Evolutionary conservation across 495 filamentous ascomycete species (phyloP), one percentile per base, ranked within the genome.

Genomic region (Neurospora sp.): DNA sequence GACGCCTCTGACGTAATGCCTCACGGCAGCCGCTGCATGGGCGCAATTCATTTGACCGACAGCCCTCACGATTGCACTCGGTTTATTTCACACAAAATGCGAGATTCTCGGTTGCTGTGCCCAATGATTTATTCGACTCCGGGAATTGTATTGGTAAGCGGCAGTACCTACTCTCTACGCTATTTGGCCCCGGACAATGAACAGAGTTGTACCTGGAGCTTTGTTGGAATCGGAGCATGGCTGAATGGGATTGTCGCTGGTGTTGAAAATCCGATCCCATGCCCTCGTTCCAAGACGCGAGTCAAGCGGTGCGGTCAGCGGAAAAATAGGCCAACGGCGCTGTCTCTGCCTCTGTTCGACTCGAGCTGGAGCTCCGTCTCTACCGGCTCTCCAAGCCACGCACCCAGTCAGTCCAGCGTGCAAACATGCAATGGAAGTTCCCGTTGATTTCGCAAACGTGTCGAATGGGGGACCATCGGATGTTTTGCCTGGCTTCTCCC

Each of bases 1-100:
- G 70, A 38, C 45, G 69, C 70, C 69, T 69, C 69, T 77, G 76
- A 77, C 76, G 76, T 77, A 72, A 71, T 71, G 69, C 39, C 59
- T 70, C 41, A 22, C 22, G 22, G 22, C 22, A 65, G 27, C 53
- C 53, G 27, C 53, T 35, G 27, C 27, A 65, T 35, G 4, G 20
- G 10, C 27, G 45, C 53, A 61, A 61, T 65, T 61, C 22, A 31
- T 61, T 61, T 65, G 18, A 65, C 27, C 14, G 12, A 37, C 53
- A 59, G 14, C 3, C 20, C n/a, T 47, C 27, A 16, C 53, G 53
- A 65, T 35, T 18, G 53, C 14, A 65, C 53, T 35, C 12, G 31
- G 6, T 37, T 35, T 8, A 31, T 16, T 31, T 35, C 27, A 18
- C 53, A 61, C 22, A 61, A 61, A 35, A 16, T 16, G 22, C 53